phyloP scores from a whole-genome alignment of 129 eudicot species.

The Mikania micrantha region DNA sequence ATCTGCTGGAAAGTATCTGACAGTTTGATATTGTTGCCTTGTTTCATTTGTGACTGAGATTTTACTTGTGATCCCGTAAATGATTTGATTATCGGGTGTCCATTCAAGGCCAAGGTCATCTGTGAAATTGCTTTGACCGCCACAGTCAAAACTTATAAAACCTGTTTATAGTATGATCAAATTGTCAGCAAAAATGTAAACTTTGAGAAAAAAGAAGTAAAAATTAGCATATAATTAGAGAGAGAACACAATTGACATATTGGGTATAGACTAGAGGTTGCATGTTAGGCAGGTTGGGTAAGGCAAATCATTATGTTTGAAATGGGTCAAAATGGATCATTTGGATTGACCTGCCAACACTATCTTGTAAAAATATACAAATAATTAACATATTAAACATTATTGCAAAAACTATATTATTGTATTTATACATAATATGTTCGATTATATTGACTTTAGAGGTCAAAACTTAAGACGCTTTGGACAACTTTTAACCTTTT shows the following conservation, averaged over 20 bases:
- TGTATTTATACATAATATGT: not conserved
- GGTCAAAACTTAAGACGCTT: not conserved
- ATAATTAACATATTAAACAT: not conserved
- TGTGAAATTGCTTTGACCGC: constrained; percentile 61
- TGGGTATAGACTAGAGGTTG: not conserved
- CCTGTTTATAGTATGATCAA: constrained; percentile 36
- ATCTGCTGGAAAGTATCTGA: constrained; percentile 85
- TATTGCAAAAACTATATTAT: not conserved
- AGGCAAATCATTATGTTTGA: not conserved
- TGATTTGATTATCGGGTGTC: constrained; percentile 57
- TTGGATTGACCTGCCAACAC: not conserved
- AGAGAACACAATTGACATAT: not conserved
- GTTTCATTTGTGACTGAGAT: constrained; percentile 61
- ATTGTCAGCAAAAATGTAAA: constrained; percentile 11
- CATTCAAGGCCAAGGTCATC: constrained; percentile 73
- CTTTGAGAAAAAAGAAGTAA: not conserved
- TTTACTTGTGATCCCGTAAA: constrained; percentile 44
- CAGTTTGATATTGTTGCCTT: constrained; percentile 51
- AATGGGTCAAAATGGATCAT: not conserved
- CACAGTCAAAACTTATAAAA: constrained; percentile 83
- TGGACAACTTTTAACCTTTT: not conserved
- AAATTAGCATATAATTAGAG: not conserved
- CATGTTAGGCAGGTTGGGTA: not conserved
- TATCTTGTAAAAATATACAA: not conserved
- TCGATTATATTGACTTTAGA: not conserved